phyloP scores from a whole-genome alignment of 2,329 filamentous ascomycete species.

The Fusarium luffae region DNA sequence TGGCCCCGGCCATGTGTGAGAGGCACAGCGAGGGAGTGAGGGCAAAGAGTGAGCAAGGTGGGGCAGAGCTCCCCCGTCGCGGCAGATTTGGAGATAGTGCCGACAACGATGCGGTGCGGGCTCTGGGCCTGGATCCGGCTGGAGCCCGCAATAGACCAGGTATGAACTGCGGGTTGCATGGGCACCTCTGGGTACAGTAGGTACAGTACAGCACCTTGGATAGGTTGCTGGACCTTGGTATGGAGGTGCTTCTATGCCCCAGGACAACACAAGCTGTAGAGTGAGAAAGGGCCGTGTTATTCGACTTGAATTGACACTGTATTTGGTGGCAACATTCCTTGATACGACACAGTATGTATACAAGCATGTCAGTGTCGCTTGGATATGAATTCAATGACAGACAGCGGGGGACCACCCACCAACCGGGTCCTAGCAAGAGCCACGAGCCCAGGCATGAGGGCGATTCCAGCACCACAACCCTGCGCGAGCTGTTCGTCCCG shows the following conservation, averaged over 20 bases:
- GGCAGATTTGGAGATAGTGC: conserved; percentile 48
- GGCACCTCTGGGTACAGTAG: conserved; percentile 31
- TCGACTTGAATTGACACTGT: conserved; percentile 27
- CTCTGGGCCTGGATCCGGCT: conserved; percentile 40
- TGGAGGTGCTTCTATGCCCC: conserved; percentile 13
- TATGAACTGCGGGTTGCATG: conserved; percentile 37
- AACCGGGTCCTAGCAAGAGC: conserved; percentile 44
- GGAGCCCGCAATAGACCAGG: conserved; percentile 36
- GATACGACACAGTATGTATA: conserved; percentile 27
- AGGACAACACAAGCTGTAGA: neutral
- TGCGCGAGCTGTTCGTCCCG: conserved; percentile 42
- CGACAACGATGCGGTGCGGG: conserved; percentile 43
- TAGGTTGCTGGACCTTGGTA: conserved; percentile 27
- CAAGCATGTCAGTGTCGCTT: conserved; percentile 26
- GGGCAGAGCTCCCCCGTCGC: conserved; percentile 44
- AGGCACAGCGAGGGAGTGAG: conserved; percentile 43
- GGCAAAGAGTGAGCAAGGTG: conserved; percentile 44
- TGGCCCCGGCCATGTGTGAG: conserved; percentile 45
- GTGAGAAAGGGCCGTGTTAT: conserved; percentile 34
- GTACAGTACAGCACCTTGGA: conserved; percentile 17
- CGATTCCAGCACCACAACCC: conserved; percentile 39
- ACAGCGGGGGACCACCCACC: conserved; percentile 44
- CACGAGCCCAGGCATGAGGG: conserved; percentile 40
- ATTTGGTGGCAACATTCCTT: conserved; percentile 2
- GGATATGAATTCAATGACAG: conserved; percentile 37